Evolutionary conservation across 371 early-diverging fungal genomes (phyloP), one percentile per base, ranked within the genome.

Genomic region (Chytridium lagenaria): DNA sequence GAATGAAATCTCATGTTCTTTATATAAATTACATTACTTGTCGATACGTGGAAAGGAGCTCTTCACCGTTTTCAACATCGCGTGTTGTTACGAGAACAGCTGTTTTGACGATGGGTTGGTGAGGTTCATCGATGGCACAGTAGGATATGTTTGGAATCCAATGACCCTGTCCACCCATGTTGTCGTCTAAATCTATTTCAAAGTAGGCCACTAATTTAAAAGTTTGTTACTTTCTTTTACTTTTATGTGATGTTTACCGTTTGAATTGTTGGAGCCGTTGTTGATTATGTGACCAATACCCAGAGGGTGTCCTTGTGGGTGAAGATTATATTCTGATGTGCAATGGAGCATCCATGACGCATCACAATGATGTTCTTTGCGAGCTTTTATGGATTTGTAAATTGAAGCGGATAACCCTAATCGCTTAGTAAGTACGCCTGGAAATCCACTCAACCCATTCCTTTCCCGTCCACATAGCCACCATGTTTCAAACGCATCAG

Each of bases 391-490:
- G 5, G 55, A 52, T 52, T 52, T 52, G 23, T n/a, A 52, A n/a
- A 52, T 52, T 10, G 55, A 52, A 5, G 55, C 12, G 12, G 55
- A 52, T 5, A 52, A 23, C 5, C 55, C 55, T 52, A 5, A 52
- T 5, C 12, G 26, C 12, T 5, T 26, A 12, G 7, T 52, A 26
- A 26, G n/a, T 26, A n/a, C n/a, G 23, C 5, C 23, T n/a, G 26
- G 5, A 15, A n/a, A 5, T 52, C 23, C 5, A 26, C 55, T 26
- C 55, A n/a, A 52, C 55, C 55, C 26, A 5, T 52, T 26, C 55
- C 55, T 23, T 52, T 52, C 26, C 55, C 55, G 55, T 52, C 55
- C 12, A 52, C 55, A 52, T 22, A 52, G 7, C 55, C 55, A 12
- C 55, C 55, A 52, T 52, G 55, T 5, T 26, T 52, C 26, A 52